Base-by-base conservation (phyloP, 2,329 filamentous ascomycete species). In the Botrytis sinoallii region DNA sequence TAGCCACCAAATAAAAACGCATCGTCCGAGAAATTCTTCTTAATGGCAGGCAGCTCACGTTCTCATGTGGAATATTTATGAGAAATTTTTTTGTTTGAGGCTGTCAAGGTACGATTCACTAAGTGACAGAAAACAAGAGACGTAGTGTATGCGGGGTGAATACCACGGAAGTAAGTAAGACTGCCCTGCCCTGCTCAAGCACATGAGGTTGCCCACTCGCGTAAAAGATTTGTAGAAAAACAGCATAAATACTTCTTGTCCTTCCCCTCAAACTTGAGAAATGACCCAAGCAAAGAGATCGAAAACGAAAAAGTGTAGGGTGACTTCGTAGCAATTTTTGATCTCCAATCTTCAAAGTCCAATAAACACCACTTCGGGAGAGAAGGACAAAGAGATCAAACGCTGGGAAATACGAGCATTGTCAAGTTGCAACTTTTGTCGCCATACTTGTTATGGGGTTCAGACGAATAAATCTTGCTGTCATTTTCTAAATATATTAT, bases 401-500 rank as follows among this genome's bases (percentile, higher is more conserved):
- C 32, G 32, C 32, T 16, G 25, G 32, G 8, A 16, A 40, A 8
- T 22, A 65, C 16, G n/a, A 65, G 16, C 18, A 32, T 65, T 46
- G 18, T 32, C 61, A n/a, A 46, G 0, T 20, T n/a, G 29, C 9
- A 18, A 29, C 35, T 67, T 14, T n/a, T 12, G 20, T 55, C 40
- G 1, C 3, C 5, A 68, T 29, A 1, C 1, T 20, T 2, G 1
- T 29, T 6, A 3, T 29, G 22, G 0, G 2, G 0, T 7, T 68
- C 6, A 22, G 48, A 55, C 9, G 16, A 20, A 6, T 42, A 22
- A 42, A 29, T 16, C 7, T 4, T 25, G 25, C 35, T 42, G 10
- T 55, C 35, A 10, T 6, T 42, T 22, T 20, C 4, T 42, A 12
- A 10, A 55, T 2, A 4, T 0, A 40, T 3, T 14, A 29, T 57